Evolutionary conservation across 768 basidiomycete genomes (phyloP).

Genomic region (Boletus subparvulus): DNA sequence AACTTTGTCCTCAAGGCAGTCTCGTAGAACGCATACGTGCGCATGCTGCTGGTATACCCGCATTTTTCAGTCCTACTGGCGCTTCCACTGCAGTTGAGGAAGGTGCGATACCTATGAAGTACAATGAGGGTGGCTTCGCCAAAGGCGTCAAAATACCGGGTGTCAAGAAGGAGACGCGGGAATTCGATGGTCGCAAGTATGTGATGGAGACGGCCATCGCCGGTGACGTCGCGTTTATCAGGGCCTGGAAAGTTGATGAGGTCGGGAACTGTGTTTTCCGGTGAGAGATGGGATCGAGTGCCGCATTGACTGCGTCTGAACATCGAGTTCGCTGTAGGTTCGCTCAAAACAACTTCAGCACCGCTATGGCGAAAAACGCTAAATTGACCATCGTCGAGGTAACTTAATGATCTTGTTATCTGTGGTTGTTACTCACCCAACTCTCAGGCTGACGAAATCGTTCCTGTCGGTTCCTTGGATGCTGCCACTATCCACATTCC

Average conservation of each 20-base stretch:
- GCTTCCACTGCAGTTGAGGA: conserved; percentile 81
- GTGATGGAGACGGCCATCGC: conserved; percentile 78
- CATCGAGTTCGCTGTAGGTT: conserved; percentile 47
- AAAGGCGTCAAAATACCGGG: conserved; percentile 72
- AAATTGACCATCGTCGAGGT: conserved; percentile 90
- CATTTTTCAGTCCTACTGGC: conserved; percentile 92
- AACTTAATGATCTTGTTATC: conserved; percentile 10
- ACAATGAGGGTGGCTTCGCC: conserved; percentile 71
- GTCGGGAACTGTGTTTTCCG: conserved; percentile 90
- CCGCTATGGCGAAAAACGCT: conserved; percentile 87
- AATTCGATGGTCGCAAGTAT: conserved; percentile 77
- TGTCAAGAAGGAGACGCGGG: conserved; percentile 71
- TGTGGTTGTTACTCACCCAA: not conserved
- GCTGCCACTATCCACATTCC: conserved; percentile 82
- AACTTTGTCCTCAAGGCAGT: conserved; percentile 91
- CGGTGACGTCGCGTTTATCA: conserved; percentile 82
- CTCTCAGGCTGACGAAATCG: conserved; percentile 80
- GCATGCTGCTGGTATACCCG: conserved; percentile 88
- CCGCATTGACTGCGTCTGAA: not conserved
- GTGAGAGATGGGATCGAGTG: conserved; percentile 36
- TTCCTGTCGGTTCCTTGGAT: conserved; percentile 77
- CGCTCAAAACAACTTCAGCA: conserved; percentile 83
- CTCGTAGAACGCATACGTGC: conserved; percentile 86
- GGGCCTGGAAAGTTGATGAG: conserved; percentile 92
- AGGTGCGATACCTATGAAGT: conserved; percentile 75